Percentiles rank a stretch among this genome's conserved stretches.
phyloP scores from a whole-genome alignment of 352 stramenopile species.

The Phytophthora podocarpi region DNA sequence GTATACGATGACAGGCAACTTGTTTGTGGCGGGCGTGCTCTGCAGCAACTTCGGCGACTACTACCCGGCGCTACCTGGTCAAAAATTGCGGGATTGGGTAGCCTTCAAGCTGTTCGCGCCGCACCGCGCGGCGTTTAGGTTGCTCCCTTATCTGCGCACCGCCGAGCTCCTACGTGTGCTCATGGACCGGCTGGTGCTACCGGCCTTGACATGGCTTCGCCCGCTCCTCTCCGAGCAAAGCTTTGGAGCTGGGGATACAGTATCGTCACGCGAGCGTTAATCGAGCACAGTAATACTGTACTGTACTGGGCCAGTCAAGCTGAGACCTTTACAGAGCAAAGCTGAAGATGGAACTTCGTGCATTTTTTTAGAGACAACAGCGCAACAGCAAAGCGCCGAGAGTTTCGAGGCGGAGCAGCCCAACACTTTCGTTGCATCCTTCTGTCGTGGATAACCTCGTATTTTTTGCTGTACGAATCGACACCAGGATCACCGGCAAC shows the following conservation, averaged over 20 bases:
- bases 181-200: slow-evolving; percentile 59
- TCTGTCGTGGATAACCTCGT: slow-evolving; percentile 29
- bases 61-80: slow-evolving; percentile 47
- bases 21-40: slow-evolving; percentile 70
- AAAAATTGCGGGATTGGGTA: slow-evolving; percentile 42
- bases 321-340: slow-evolving; percentile 30
- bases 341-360: slow-evolving; percentile 20
- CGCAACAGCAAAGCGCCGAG: slow-evolving; percentile 20
- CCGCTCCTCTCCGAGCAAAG: slow-evolving; percentile 25
- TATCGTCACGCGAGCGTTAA: slow-evolving; percentile 1
- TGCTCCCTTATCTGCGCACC: slow-evolving; percentile 52
- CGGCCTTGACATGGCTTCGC: slow-evolving; percentile 36
- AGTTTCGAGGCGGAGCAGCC: slow-evolving; percentile 15
- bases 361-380: slow-evolving; percentile 17
- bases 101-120: slow-evolving; percentile 53
- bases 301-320: neutral
- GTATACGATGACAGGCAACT: slow-evolving; percentile 69
- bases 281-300: neutral
- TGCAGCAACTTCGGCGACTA: slow-evolving; percentile 84
- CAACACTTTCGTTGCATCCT: slow-evolving; percentile 29
- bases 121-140: slow-evolving; percentile 55
- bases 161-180: slow-evolving; percentile 43
- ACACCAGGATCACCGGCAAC: slow-evolving; percentile 26
- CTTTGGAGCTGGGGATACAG: slow-evolving; percentile 8
- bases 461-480: slow-evolving; percentile 29